Percentiles rank a stretch among this genome's conserved stretches.
Conservation (phyloP, 2,329 filamentous ascomycete genomes). For the Coniochaeta sp. region DNA sequence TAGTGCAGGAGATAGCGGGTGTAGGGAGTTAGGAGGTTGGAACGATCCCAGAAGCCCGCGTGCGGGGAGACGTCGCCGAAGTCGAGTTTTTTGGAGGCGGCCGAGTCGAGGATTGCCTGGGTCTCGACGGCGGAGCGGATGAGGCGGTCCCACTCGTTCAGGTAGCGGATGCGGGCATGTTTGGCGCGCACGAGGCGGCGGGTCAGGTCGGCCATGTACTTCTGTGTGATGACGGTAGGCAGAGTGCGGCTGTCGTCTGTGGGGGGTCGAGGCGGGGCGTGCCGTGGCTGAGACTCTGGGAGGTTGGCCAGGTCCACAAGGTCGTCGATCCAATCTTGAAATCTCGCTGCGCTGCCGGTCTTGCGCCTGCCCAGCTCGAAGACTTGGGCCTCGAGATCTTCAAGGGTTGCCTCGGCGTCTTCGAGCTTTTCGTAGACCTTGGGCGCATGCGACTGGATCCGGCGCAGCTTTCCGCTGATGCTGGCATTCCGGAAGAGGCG, state of each 20-base stretch:
- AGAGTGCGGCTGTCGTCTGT: constrained; percentile 25
- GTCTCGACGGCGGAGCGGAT: constrained; percentile 66
- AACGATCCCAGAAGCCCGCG: constrained; percentile 43
- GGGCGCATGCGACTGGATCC: constrained; percentile 72
- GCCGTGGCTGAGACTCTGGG: constrained; percentile 50
- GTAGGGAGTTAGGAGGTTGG: constrained; percentile 67
- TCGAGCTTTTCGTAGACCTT: constrained; percentile 80
- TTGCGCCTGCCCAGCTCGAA: constrained; percentile 73
- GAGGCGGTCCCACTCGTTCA: constrained; percentile 77
- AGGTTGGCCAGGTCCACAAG: constrained; percentile 69
- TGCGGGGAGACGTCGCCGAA: constrained; percentile 55
- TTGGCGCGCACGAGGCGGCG: constrained; percentile 72
- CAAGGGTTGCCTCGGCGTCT: constrained; percentile 71
- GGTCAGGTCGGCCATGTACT: constrained; percentile 86
- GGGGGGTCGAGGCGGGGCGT: constrained; percentile 15
- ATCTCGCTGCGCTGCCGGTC: constrained; percentile 64
- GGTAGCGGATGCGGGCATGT: constrained; percentile 75
- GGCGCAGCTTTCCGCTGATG: constrained; percentile 63
- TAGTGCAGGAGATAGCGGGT: constrained; percentile 73
- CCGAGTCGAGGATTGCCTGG: constrained; percentile 78
- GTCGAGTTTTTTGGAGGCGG: constrained; percentile 70
- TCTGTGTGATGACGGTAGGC: constrained; percentile 82
- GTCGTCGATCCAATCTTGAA: constrained; percentile 94
- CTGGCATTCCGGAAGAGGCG: constrained; percentile 73
- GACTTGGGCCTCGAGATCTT: constrained; percentile 76